Percentiles rank a stretch among this genome's conserved stretches.
Evolutionary conservation across 2,329 filamentous ascomycete genomes (phyloP).

Genomic region (Trichoderma breve): DNA sequence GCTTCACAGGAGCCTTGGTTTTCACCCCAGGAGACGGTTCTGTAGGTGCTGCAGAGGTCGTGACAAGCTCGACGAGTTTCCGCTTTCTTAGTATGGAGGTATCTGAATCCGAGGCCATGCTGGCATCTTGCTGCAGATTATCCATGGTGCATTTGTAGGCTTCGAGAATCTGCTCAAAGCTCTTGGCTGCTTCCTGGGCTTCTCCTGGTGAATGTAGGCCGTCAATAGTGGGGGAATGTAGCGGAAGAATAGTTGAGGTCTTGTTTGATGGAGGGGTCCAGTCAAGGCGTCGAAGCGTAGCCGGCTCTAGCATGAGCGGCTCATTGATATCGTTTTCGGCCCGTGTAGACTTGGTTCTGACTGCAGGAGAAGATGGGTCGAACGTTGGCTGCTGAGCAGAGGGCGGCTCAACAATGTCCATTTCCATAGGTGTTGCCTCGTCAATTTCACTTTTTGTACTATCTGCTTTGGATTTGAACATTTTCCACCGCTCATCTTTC

Average conservation of each 20-base stretch:
- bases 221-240: constrained; percentile 32
- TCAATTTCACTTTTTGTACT: background rate
- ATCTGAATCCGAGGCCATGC: constrained; percentile 27
- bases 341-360: background rate
- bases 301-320: constrained; percentile 44
- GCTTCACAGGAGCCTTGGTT: constrained; percentile 40
- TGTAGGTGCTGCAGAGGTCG: constrained; percentile 31
- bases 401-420: too few relatives aligned
- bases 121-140: constrained; percentile 21
- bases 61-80: constrained; percentile 54
- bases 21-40: constrained; percentile 22
- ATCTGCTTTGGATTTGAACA: constrained; percentile 29
- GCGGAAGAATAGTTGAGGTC: constrained; percentile 29
- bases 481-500: constrained; percentile 38
- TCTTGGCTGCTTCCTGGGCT: constrained; percentile 24
- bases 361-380: too few relatives aligned
- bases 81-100: constrained; percentile 49
- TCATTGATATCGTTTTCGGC: constrained; percentile 30
- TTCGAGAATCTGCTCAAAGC: constrained; percentile 46
- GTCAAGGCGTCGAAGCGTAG: constrained; percentile 54
- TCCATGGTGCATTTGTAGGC: constrained; percentile 40
- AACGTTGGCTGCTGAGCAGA: background rate
- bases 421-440: background rate
- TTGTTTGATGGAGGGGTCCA: constrained; percentile 66
- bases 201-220: constrained; percentile 17